These are phyloP conservation scores for Suhomyces sp. DNA, from an alignment of 805 yeast genomes.

Conservation along the genomic window DNA sequence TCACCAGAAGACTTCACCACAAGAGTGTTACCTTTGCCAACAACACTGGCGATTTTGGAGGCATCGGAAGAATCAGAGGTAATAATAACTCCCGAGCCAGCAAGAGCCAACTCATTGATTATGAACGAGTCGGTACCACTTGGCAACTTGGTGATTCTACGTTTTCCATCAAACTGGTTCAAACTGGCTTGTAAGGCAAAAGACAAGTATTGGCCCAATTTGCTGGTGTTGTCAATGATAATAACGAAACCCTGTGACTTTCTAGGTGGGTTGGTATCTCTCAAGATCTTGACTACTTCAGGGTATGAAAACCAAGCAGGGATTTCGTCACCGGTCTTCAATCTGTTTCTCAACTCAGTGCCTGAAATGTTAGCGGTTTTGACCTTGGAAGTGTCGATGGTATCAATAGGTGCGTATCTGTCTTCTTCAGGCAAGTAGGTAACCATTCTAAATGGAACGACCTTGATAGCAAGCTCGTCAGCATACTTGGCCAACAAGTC, in stretches of 20 bases:
- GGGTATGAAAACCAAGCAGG: conserved; percentile 98
- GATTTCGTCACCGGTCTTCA: conserved; percentile 80
- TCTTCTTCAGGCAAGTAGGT: conserved; percentile 94
- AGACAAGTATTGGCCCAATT: conserved; percentile 48
- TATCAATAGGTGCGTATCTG: conserved; percentile 92
- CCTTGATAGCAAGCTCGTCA: conserved; percentile 79
- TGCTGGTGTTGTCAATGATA: conserved; percentile 56
- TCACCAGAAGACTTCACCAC: conserved; percentile 23
- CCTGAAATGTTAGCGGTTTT: conserved; percentile 91
- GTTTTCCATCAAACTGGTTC: conserved; percentile 83
- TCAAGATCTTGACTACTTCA: conserved; percentile 86
- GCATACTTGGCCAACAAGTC: conserved; percentile 73
- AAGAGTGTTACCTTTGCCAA: conserved; percentile 57
- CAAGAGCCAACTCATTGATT: conserved; percentile 71
- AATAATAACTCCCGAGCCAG: conserved; percentile 87
- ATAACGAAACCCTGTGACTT: conserved; percentile 83
- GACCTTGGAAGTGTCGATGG: conserved; percentile 68
- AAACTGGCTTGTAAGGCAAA: conserved; percentile 86
- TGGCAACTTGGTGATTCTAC: conserved; percentile 63
- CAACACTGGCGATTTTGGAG: conserved; percentile 55
- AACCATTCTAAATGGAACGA: conserved; percentile 96
- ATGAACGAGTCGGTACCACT: conserved; percentile 53
- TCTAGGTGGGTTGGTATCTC: conserved; percentile 93
- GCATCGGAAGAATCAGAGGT: conserved; percentile 45
- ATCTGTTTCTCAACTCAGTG: conserved; percentile 85